These are phyloP conservation scores for Penicillium desertorum DNA, from an alignment of 495 filamentous ascomycete species.

Conservation along the genomic window DNA sequence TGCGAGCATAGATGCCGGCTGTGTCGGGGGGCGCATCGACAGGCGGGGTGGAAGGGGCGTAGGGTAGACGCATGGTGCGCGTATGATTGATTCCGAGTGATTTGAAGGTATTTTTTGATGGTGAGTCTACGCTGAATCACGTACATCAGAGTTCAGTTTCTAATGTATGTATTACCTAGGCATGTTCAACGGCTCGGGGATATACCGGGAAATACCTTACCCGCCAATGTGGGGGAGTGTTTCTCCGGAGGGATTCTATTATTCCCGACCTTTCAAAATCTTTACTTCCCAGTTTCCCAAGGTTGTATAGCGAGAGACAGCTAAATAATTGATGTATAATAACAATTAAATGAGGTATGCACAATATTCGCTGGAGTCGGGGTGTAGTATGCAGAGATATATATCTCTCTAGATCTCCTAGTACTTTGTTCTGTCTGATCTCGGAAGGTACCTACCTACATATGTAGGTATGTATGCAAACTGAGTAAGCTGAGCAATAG, in stretches of 20 bases:
- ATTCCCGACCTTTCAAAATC: neutral
- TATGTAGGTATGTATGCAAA: too few relatives aligned
- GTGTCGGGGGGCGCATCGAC: slow-evolving; percentile 32
- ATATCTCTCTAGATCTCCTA: too few relatives aligned
- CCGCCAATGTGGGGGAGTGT: slow-evolving; percentile 13
- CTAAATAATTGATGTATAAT: too few relatives aligned
- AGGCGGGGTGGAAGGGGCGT: slow-evolving; percentile 55
- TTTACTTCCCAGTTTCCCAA: neutral
- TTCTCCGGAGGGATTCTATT: slow-evolving; percentile 1
- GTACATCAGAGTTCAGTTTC: slow-evolving; percentile 12
- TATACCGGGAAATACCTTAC: neutral
- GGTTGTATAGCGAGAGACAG: too few relatives aligned
- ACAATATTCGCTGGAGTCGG: too few relatives aligned
- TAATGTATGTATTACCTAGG: neutral
- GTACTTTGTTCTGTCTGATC: too few relatives aligned
- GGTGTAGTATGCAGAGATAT: too few relatives aligned
- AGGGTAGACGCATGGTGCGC: slow-evolving; percentile 64
- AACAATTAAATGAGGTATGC: too few relatives aligned
- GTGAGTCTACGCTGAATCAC: neutral
- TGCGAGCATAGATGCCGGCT: slow-evolving; percentile 56
- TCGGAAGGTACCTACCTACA: too few relatives aligned
- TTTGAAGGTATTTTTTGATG: neutral
- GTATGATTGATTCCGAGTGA: neutral
- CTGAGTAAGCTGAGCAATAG: too few relatives aligned
- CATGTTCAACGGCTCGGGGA: neutral